Percentiles rank a stretch among this genome's conserved stretches.
These are phyloP conservation scores for Pholiota molesta DNA, from an alignment of 768 basidiomycete genomes.

Conservation along the genomic window DNA sequence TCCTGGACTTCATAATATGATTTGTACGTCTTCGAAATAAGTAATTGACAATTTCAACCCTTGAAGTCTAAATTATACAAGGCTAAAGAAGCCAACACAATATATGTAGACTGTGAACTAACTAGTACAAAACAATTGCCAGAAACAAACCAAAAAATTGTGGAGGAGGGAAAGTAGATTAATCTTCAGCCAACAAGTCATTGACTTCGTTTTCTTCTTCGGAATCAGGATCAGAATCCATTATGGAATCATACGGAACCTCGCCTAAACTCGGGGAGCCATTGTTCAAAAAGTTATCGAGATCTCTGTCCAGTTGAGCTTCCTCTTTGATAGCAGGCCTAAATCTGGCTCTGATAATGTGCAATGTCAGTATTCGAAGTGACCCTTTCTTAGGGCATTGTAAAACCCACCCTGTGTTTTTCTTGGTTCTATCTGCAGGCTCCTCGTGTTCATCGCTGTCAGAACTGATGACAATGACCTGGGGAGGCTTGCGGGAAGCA, in stretches of 20 bases:
- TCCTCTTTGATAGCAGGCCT: slow-evolving; percentile 35
- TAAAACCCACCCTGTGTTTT: slow-evolving; percentile 18
- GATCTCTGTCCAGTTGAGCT: slow-evolving; percentile 41
- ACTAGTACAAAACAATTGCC: not conserved
- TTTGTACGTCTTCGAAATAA: not conserved
- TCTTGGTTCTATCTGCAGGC: slow-evolving; percentile 15
- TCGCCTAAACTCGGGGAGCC: slow-evolving; percentile 22
- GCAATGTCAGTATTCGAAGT: not conserved
- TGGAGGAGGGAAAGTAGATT: not conserved
- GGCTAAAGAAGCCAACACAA: not conserved
- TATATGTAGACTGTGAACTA: not conserved
- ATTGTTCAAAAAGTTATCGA: slow-evolving; percentile 40
- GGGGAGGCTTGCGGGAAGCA: slow-evolving; percentile 39
- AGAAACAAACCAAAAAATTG: not conserved
- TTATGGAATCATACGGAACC: slow-evolving; percentile 49
- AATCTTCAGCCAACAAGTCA: slow-evolving; percentile 42
- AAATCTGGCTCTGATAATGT: slow-evolving; percentile 9
- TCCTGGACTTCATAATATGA: not conserved
- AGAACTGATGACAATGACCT: slow-evolving; percentile 40
- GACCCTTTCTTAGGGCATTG: not conserved
- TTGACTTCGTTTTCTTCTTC: slow-evolving; percentile 60
- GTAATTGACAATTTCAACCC: not conserved
- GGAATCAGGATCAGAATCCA: slow-evolving; percentile 38
- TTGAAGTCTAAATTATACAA: not conserved
- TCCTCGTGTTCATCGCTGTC: slow-evolving; percentile 38